Base-by-base conservation (phyloP, 805 yeast genomes). In the Candida namnaoensis region DNA sequence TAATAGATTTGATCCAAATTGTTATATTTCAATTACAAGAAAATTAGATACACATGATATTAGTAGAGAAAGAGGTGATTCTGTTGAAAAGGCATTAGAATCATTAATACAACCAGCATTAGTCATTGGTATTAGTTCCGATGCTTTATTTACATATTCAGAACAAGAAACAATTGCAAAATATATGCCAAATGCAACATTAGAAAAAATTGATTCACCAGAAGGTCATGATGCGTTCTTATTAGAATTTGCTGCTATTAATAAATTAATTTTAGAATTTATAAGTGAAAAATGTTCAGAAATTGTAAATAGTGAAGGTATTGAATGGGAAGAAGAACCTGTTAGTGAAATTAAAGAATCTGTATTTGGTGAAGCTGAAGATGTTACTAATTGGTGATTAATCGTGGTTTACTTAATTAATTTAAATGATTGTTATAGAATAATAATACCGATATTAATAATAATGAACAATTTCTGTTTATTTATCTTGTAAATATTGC, bases 211-310 rank as follows among this genome's bases (percentile, higher is more conserved):
- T 36, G 77, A 84, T 47, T 88, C 97, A 1, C 93, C 91, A 11
- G 99, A 93, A 53, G 99, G 99, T 14, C 99, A 93, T 57, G 99
- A 93, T 66, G 99, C 98, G 3, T 93, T 93, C 57, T 65, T 93
- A 45, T 69, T 93, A 38, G 99, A 93, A 61, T 93, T 93, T 60
- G 82, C 78, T 39, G 77, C 79, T 40, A 88, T 93, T 43, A 86
- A 93, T 58, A 68, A 74, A 33, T 68, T 82, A 48, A 78, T 95
- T 41, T 62, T 75, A 36, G 75, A 74, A 4, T 93, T 91, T 61
- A 69, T 91, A 54, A 64, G 62, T 24, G 61, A 65, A 35, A 68
- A 79, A 42, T 63, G 82, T 41, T 71, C 80, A 2, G 84, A 79
- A 27, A 68, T 82, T 45, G 80, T 78, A 70, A 67, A 60, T 10